Evolutionary conservation across 345 rosid genomes (phyloP).

Genomic region (Lumnitzera racemosa): DNA sequence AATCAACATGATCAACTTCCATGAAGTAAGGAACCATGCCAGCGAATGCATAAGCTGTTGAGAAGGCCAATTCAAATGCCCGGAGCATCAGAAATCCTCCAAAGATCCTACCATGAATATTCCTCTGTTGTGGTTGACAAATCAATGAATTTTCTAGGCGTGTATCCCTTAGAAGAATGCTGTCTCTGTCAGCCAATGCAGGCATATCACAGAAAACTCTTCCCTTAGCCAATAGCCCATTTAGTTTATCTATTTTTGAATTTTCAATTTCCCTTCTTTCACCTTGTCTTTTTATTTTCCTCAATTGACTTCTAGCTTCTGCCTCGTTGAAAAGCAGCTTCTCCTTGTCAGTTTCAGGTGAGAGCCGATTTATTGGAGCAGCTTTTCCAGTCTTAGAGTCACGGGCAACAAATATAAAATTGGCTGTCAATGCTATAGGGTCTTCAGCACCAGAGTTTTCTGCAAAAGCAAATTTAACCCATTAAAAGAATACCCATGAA

Average conservation of each 20-base stretch:
- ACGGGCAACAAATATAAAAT: constrained; percentile 81
- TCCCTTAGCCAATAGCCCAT: constrained; percentile 60
- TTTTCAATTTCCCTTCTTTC: constrained; percentile 40
- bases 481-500: not conserved
- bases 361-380: constrained; percentile 57
- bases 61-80: constrained; percentile 83
- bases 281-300: constrained; percentile 52
- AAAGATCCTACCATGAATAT: constrained; percentile 74
- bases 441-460: constrained; percentile 37
- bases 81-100: constrained; percentile 78
- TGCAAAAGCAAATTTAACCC: constrained; percentile 17
- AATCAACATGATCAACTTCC: constrained; percentile 89
- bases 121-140: constrained; percentile 86
- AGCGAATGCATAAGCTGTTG: constrained; percentile 81
- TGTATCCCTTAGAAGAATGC: constrained; percentile 73
- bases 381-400: constrained; percentile 76
- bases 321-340: constrained; percentile 64
- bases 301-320: constrained; percentile 55
- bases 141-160: constrained; percentile 58
- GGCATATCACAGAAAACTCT: constrained; percentile 76
- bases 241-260: constrained; percentile 33
- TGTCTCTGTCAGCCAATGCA: constrained; percentile 75
- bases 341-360: constrained; percentile 59
- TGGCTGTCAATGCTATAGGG: constrained; percentile 51
- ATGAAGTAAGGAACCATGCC: constrained; percentile 72